Base-by-base conservation (phyloP, 441 rosid species). In the Isatis lusitanica region DNA sequence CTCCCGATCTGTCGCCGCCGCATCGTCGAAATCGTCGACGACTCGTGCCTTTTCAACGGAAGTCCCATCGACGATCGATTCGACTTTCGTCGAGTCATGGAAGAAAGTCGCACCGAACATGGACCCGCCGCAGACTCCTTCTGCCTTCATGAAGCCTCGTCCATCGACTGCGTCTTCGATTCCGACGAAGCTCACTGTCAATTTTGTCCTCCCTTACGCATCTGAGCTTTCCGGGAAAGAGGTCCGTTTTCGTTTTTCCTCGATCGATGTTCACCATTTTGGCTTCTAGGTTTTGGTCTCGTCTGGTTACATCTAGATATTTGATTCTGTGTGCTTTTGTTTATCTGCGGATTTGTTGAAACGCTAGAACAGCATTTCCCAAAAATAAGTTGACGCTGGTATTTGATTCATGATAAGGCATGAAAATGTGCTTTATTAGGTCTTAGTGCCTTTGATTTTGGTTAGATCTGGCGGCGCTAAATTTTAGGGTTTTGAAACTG, bases 141-240 rank as follows among this genome's bases (percentile, higher is more conserved):
- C 83, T 36, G 10, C 88, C 26, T 90, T 65, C 85, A 84, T 90
- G 92, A 26, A 46, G n/a, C 76, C 91, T 36, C 87, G 91, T 63
- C 89, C 88, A 5, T 62, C 81, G n/a, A 84, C 76, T 35, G 86
- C 85, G 9, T 48, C 92, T 28, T 36, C 90, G 3, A 62, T 90
- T 35, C 95, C 95, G 31, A 33, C 90, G 66, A 90, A 90, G 77
- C 81, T 90, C 77, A 90, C 90, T 26, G 88, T 90, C 79, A 87
- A 90, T 77, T 90, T 90, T 63, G 91, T 90, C 47, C 95, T 90
- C 31, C 95, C 95, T 36, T 90, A 87, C 72, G 70, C 88, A 66
- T 86, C 92, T 64, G 91, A 86, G 86, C 87, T 90, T 76, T 44
- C 83, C 69, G 61, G 55, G 2, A 86, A 86, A 83, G 88, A 90